phyloP scores from a whole-genome alignment of 371 early-diverging fungal species.

The Mortierella sp. region DNA sequence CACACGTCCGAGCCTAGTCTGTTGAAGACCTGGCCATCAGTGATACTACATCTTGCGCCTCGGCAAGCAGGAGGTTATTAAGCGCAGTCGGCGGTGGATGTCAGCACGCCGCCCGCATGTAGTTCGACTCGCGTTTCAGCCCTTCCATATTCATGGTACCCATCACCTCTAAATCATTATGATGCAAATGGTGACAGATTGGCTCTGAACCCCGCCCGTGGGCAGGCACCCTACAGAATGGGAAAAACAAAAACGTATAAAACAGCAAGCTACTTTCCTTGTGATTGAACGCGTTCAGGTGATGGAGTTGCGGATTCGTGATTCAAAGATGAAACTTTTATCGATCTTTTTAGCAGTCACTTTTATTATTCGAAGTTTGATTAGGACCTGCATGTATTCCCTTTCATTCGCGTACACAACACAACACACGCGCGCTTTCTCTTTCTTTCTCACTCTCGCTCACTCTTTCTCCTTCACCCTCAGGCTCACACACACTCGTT shows the following conservation, averaged over 20 bases:
- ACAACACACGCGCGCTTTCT: no score
- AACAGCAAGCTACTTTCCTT: neutral
- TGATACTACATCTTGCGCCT: conserved; percentile 44
- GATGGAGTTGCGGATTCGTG: no score
- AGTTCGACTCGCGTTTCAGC: conserved; percentile 51
- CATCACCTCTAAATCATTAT: conserved; percentile 43
- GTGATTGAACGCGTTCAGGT: neutral
- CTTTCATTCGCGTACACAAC: no score
- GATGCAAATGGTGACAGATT: conserved; percentile 33
- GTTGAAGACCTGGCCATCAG: conserved; percentile 32
- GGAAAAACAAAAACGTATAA: neutral
- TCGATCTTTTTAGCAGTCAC: no score
- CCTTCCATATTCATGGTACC: conserved; percentile 41
- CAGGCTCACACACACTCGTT: neutral
- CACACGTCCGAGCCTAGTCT: conserved; percentile 25
- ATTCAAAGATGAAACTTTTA: no score
- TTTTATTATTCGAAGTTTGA: no score
- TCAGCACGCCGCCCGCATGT: conserved; percentile 43
- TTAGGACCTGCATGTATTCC: no score
- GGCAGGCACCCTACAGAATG: conserved; percentile 4
- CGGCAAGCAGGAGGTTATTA: conserved; percentile 42
- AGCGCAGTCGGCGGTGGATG: conserved; percentile 44
- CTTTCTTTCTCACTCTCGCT: neutral
- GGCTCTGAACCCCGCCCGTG: neutral
- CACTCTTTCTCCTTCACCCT: neutral